Conservation (phyloP, 2,329 filamentous ascomycete genomes). For the Aaosphaeria arxii region DNA sequence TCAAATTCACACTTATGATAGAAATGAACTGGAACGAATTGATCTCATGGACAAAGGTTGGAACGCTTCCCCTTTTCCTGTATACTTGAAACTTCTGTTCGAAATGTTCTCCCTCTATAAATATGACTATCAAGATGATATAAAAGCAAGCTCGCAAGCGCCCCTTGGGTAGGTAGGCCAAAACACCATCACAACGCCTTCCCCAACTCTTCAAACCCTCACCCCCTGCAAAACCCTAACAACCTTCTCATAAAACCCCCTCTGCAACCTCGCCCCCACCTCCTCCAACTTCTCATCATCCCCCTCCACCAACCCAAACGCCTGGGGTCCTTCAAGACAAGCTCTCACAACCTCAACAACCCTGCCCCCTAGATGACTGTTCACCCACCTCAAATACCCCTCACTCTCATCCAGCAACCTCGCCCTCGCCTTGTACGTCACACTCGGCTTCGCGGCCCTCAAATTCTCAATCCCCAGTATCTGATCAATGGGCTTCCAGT, state of each 20-base stretch:
- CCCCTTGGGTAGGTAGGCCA: too few relatives aligned
- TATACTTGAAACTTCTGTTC: too few relatives aligned
- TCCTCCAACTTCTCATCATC: conserved; percentile 29
- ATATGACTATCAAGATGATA: too few relatives aligned
- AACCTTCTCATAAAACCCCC: conserved; percentile 29
- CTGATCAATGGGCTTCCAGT: conserved; percentile 49
- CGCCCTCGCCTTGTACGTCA: conserved; percentile 36
- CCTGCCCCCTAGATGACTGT: conserved; percentile 21
- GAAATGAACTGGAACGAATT: too few relatives aligned
- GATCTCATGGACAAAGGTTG: too few relatives aligned
- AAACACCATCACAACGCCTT: too few relatives aligned
- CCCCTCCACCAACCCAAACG: conserved; percentile 23
- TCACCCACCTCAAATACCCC: conserved; percentile 19
- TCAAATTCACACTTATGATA: too few relatives aligned
- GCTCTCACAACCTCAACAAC: conserved; percentile 22
- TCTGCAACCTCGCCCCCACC: conserved; percentile 27
- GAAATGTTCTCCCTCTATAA: too few relatives aligned
- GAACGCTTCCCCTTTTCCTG: too few relatives aligned
- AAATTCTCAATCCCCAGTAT: conserved; percentile 41
- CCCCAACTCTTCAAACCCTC: conserved; percentile 10
- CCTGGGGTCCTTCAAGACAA: conserved; percentile 27
- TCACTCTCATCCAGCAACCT: conserved; percentile 18
- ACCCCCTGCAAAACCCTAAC: conserved; percentile 25
- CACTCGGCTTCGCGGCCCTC: conserved; percentile 36
- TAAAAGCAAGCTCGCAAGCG: too few relatives aligned